phyloP scores from a whole-genome alignment of 345 rosid species.

The Abelmoschus esculentus region DNA sequence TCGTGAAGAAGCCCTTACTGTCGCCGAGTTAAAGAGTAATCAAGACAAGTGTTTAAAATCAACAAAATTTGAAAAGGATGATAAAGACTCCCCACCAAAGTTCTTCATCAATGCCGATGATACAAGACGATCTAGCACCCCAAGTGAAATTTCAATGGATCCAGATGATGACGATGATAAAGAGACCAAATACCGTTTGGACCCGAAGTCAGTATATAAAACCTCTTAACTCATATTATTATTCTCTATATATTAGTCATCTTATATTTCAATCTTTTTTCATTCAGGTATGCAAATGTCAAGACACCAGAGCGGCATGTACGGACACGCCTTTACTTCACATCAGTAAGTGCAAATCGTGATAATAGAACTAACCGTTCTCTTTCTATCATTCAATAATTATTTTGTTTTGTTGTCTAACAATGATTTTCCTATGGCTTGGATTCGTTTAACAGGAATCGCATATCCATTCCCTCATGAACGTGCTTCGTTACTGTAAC shows the following conservation, averaged over 20 bases:
- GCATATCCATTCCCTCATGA: constrained; percentile 94
- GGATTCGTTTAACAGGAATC: constrained; percentile 64
- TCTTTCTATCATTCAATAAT: not conserved
- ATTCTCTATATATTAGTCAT: not conserved
- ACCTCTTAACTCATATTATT: not conserved
- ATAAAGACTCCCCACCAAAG: constrained; percentile 45
- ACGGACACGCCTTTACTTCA: constrained; percentile 95
- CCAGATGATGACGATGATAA: constrained; percentile 93
- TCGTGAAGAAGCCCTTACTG: constrained; percentile 87
- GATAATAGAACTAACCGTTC: not conserved
- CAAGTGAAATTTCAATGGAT: constrained; percentile 56
- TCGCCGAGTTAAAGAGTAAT: constrained; percentile 75
- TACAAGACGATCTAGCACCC: constrained; percentile 41
- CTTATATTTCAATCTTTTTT: not conserved
- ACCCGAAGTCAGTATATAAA: constrained; percentile 56
- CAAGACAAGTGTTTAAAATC: constrained; percentile 52
- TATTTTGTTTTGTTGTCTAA: no score
- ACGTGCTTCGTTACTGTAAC: constrained; percentile 92
- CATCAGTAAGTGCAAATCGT: constrained; percentile 71
- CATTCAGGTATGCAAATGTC: constrained; percentile 88
- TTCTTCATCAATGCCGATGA: constrained; percentile 50
- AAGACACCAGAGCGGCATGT: constrained; percentile 98
- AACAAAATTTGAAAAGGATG: constrained; percentile 43
- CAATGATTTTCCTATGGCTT: no score
- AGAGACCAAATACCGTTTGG: constrained; percentile 90